Evolutionary conservation across 805 yeast species (phyloP).

Genomic region (Barnettozyma sucrosica): DNA sequence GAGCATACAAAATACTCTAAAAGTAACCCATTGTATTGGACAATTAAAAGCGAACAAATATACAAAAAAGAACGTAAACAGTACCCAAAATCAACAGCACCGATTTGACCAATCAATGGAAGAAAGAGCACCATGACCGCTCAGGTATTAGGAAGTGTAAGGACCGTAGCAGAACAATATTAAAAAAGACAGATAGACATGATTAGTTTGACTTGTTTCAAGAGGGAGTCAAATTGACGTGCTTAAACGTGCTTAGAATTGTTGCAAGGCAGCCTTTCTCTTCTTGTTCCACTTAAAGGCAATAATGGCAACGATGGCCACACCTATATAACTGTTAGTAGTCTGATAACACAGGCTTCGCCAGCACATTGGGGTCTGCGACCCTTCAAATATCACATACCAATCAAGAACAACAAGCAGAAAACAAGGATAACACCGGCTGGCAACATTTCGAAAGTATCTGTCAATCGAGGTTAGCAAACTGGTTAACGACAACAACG

Average conservation of each 20-base stretch:
- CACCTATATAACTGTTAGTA: constrained; percentile 13
- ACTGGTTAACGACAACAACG: not conserved
- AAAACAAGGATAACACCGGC: constrained; percentile 30
- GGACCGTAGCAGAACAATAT: not conserved
- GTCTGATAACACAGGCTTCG: not conserved
- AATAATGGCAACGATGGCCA: constrained; percentile 14
- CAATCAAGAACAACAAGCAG: constrained; percentile 25
- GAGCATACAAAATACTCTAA: not conserved
- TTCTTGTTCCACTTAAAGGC: constrained; percentile 13
- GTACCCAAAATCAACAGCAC: not conserved
- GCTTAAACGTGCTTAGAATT: constrained; percentile 14
- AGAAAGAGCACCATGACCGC: not conserved
- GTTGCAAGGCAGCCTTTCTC: constrained; percentile 24
- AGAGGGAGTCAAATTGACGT: not conserved
- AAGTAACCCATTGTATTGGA: not conserved
- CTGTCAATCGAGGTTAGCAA: constrained; percentile 2
- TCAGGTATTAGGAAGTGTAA: constrained; percentile 3
- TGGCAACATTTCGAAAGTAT: constrained; percentile 25
- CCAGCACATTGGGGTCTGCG: not conserved
- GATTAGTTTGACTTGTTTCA: not conserved
- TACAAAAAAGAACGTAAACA: not conserved
- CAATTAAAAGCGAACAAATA: not conserved
- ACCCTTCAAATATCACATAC: constrained; percentile 12
- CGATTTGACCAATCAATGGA: not conserved
- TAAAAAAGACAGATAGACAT: not conserved